Conservation (phyloP, 352 stramenopile genomes). For the Pythium folliculosum region DNA sequence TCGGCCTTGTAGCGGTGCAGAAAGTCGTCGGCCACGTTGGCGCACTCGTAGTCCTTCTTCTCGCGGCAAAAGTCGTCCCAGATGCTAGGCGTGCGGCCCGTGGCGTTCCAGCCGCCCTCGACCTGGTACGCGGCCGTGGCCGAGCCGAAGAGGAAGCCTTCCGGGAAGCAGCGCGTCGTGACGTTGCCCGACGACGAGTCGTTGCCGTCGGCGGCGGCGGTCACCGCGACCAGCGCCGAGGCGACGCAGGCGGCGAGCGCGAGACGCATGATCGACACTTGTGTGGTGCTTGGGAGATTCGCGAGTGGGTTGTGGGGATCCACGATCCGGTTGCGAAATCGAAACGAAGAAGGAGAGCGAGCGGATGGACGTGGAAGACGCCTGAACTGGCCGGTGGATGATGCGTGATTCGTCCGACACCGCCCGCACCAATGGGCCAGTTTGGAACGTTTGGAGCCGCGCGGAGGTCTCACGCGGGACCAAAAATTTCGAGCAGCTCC, state of each 20-base stretch:
- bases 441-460: neutral
- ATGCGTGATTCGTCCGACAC: slow-evolving; percentile 3
- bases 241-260: neutral
- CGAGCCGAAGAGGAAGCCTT: slow-evolving; percentile 85
- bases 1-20: slow-evolving; percentile 91
- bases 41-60: slow-evolving; percentile 70
- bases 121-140: slow-evolving; percentile 94
- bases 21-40: slow-evolving; percentile 94
- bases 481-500: slow-evolving; percentile 12
- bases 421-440: too few species aligned
- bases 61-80: slow-evolving; percentile 93
- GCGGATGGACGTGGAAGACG: neutral
- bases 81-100: slow-evolving; percentile 80
- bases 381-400: neutral
- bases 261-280: slow-evolving; percentile 1
- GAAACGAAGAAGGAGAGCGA: neutral
- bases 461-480: neutral
- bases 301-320: neutral
- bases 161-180: slow-evolving; percentile 54
- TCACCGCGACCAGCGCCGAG: neutral
- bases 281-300: neutral
- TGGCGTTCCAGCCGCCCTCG: slow-evolving; percentile 88
- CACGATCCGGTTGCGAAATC: neutral
- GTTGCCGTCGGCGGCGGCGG: neutral
- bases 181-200: slow-evolving; percentile 10